A percentile compares a stretch with the other conserved stretches of the same genome.
These are phyloP conservation scores for Pisolithus albus DNA, from an alignment of 768 basidiomycete species.

Conservation along the genomic window DNA sequence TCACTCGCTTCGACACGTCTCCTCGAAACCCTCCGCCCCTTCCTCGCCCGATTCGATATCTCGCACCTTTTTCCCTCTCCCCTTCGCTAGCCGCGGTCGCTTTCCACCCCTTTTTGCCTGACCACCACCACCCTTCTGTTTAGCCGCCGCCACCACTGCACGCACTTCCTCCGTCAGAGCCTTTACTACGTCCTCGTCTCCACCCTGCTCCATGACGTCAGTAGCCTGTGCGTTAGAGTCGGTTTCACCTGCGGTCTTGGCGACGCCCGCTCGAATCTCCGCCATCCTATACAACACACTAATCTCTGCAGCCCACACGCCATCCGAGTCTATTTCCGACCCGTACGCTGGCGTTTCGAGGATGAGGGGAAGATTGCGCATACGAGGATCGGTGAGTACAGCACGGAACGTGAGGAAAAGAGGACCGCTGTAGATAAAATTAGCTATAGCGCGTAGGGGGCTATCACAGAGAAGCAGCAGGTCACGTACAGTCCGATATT, in stretches of 20 bases:
- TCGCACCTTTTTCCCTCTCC: neutral
- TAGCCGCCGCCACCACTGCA: neutral
- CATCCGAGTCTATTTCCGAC: slow-evolving; percentile 38
- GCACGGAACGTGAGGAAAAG: slow-evolving; percentile 63
- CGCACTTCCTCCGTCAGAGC: neutral
- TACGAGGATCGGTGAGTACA: slow-evolving; percentile 62
- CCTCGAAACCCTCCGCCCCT: no score
- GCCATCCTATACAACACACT: slow-evolving; percentile 46
- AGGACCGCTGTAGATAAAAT: slow-evolving; percentile 44
- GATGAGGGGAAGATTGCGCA: slow-evolving; percentile 67
- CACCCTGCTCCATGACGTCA: neutral
- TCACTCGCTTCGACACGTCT: no score
- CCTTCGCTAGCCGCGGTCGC: neutral
- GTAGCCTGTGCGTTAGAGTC: neutral
- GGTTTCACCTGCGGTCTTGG: neutral
- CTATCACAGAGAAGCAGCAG: neutral
- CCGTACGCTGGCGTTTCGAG: slow-evolving; percentile 70
- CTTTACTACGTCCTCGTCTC: neutral
- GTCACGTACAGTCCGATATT: slow-evolving; percentile 71
- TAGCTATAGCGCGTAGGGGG: neutral
- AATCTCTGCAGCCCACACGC: slow-evolving; percentile 72
- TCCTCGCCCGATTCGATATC: no score
- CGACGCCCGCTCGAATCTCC: slow-evolving; percentile 1
- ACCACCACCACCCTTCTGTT: neutral
- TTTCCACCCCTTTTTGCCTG: neutral